These are phyloP conservation scores for Raddia distichophylla DNA, from an alignment of 176 grass and related monocot species.

Conservation along the genomic window DNA sequence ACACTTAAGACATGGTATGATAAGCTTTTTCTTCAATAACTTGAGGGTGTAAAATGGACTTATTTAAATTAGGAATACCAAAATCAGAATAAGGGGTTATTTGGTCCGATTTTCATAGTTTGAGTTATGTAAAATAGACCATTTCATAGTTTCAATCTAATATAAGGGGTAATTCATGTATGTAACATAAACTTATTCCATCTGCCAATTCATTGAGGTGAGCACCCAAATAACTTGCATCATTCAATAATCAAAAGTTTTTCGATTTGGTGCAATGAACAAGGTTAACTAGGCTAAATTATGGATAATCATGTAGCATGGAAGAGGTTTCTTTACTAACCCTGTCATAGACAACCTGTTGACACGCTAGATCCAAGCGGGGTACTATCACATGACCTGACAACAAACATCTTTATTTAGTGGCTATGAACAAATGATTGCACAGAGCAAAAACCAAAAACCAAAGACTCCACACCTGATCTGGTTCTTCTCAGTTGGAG, in stretches of 20 bases:
- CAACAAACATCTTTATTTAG: slow-evolving; percentile 18
- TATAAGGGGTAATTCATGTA: no score
- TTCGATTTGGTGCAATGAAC: not conserved
- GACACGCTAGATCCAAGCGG: not conserved
- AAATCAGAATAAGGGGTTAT: no score
- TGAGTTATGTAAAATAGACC: no score
- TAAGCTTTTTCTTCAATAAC: not conserved
- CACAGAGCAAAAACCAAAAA: slow-evolving; percentile 2
- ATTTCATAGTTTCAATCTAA: no score
- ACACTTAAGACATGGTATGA: slow-evolving; percentile 3
- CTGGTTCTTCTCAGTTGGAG: slow-evolving; percentile 45
- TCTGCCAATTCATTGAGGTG: not conserved
- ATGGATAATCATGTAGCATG: not conserved
- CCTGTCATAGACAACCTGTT: slow-evolving; percentile 35
- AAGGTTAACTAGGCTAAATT: slow-evolving; percentile 5
- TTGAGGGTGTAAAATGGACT: no score
- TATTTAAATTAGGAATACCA: no score
- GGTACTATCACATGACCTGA: slow-evolving; percentile 50
- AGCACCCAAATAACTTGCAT: not conserved
- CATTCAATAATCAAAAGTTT: not conserved
- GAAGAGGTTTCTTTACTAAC: slow-evolving; percentile 38
- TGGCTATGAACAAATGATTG: slow-evolving; percentile 11
- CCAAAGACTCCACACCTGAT: slow-evolving; percentile 42
- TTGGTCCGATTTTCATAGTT: no score
- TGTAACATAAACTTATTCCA: no score